Percentiles rank a stretch among this genome's conserved stretches.
These are phyloP conservation scores for Poronia punctata DNA, from an alignment of 495 filamentous ascomycete genomes.

Conservation along the genomic window DNA sequence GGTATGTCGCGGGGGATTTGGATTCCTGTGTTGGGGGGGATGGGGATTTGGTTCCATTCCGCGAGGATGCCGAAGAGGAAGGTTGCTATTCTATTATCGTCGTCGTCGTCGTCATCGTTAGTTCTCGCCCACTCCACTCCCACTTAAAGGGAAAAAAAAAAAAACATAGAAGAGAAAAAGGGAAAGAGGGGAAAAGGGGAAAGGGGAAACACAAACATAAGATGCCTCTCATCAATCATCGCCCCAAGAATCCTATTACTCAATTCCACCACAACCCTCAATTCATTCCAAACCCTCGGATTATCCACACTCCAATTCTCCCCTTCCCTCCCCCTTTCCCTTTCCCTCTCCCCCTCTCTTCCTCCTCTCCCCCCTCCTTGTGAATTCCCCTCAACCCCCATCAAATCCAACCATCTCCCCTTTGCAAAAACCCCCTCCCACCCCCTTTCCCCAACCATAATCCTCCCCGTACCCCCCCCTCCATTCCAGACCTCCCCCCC, in stretches of 20 bases:
- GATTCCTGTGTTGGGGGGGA: too few species aligned
- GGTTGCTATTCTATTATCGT: neutral
- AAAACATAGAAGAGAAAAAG: too few species aligned
- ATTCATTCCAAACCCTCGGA: neutral
- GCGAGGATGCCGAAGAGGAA: neutral
- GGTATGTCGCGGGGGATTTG: neutral
- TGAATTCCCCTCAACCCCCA: neutral
- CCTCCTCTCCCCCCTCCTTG: too few species aligned
- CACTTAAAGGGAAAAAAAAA: too few species aligned
- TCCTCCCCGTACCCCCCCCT: neutral
- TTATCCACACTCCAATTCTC: conserved; percentile 1
- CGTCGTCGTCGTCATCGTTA: neutral
- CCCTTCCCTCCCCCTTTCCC: too few species aligned
- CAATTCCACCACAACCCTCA: neutral
- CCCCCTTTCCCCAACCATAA: neutral
- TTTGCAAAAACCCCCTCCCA: neutral
- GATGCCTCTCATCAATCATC: neutral
- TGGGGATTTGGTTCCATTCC: neutral
- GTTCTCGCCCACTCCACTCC: too few species aligned
- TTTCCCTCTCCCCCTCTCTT: too few species aligned
- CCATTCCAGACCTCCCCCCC: neutral
- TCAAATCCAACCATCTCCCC: neutral
- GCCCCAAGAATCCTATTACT: neutral
- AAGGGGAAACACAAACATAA: neutral
- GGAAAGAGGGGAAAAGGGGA: too few species aligned